Base-by-base conservation (phyloP, 2,329 filamentous ascomycete species). In the Cryphonectria naterciae region DNA sequence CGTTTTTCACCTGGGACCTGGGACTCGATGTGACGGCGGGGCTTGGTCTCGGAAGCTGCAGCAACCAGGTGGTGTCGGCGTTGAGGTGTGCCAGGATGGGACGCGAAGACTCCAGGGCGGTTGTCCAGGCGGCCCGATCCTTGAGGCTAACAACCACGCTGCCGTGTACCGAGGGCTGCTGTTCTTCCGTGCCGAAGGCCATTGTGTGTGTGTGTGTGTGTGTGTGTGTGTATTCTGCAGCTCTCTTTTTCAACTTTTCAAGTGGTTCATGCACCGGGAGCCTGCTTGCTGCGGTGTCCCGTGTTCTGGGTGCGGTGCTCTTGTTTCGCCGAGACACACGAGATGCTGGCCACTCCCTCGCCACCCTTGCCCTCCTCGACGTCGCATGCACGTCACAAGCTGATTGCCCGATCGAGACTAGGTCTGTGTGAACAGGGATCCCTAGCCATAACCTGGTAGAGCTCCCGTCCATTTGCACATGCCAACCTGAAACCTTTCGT, bases 31-130 rank as follows among this genome's bases (percentile, higher is more conserved):
- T 19, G 11, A 19, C 6, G 43, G 80, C 4, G 41, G 80, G 78
- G 0, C 80, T 75, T 6, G 88, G 88, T 61, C 86, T 85, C 0
- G 89, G 89, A 11, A 92, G 81, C 72, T 90, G 88, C n/a, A 92
- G 80, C 2, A 92, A 82, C 89, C 90, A 92, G 32, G 86, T 88
- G 5, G 88, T 91, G 79, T 92, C 89, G 74, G 86, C 89, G 77
- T 91, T 92, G 43, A 92, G 82, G 78, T 92, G 89, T 67, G 88
- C 86, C 11, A 92, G 83, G 56, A 91, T 72, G 19, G 82, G 80
- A 17, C 79, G 77, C 43, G 70, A 56, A n/a, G 68, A 61, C 49
- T 60, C 49, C 37, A 76, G 56, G 13, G 75, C 75, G 25, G 56
- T 46, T 52, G 63, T 67, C 75, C 75, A 75, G 13, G 70, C 72